A percentile compares a stretch with the other conserved stretches of the same genome.
phyloP scores from a whole-genome alignment of 164 flowering plant genomes.

The Saururus chinensis region DNA sequence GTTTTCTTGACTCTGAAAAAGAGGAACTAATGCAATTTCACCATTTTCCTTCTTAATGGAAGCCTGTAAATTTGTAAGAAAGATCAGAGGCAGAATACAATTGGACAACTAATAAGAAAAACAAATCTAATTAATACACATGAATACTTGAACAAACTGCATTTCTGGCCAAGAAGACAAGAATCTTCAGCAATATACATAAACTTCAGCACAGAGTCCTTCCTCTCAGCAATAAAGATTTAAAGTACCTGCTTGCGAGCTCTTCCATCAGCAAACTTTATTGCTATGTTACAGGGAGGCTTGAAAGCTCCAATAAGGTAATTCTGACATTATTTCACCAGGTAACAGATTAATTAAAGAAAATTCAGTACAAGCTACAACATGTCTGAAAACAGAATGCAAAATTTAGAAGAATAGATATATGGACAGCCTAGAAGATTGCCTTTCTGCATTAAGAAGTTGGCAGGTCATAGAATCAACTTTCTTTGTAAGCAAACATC shows the following conservation, averaged over 20 bases:
- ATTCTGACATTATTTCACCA: constrained; percentile 34
- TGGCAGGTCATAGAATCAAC: too few species aligned
- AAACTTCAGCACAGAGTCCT: neutral
- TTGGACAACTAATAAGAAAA: neutral
- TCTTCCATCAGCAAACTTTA: constrained; percentile 71
- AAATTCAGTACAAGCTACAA: too few species aligned
- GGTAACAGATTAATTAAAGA: too few species aligned
- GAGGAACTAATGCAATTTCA: constrained; percentile 58
- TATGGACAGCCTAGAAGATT: too few species aligned
- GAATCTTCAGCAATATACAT: neutral
- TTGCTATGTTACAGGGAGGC: constrained; percentile 64
- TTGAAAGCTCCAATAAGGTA: constrained; percentile 82
- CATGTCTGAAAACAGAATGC: too few species aligned
- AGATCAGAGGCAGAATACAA: neutral
- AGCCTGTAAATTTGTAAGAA: constrained; percentile 30
- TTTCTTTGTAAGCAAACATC: too few species aligned
- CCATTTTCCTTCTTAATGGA: constrained; percentile 85
- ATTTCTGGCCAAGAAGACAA: neutral
- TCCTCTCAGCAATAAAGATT: neutral
- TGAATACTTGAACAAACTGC: neutral
- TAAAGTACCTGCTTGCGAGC: constrained; percentile 69
- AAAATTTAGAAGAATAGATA: too few species aligned
- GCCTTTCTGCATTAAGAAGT: too few species aligned
- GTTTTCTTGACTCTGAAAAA: constrained; percentile 88
- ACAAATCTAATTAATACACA: neutral